Evolutionary conservation across 1,284 basidiomycete genomes (phyloP), one percentile per base, ranked within the genome.

Genomic region (Microbotryum intermedium): DNA sequence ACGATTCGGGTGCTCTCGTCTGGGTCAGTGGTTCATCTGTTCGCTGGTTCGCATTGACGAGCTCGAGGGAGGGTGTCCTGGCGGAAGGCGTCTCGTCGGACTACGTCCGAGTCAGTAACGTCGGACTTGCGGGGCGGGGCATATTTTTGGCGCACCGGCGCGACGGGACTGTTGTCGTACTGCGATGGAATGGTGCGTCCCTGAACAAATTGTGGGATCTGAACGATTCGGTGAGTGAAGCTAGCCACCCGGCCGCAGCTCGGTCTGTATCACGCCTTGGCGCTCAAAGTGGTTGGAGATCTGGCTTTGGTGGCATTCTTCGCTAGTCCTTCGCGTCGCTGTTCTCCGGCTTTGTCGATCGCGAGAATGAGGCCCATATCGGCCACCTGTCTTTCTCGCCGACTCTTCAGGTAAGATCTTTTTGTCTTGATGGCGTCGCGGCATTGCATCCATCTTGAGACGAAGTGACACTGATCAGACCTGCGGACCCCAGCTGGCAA

Each of bases 351-450:
- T 82, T 79, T 4, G 63, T 83, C 2, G 83, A 86, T 68, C 76
- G 76, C 46, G 73, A 80, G 26, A 84, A 84, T 8, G 71, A 76
- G 6, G 78, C 82, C 0, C 84, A 84, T 69, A 74, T 95, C 60
- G 82, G 82, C 23, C 82, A 88, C 30, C 76, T 89, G 20, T 87
- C 82, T 70, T 93, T 86, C 85, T 85, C 85, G 0, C 78, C 82
- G 64, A 69, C 72, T 3, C 71, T 82, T 49, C 75, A 78, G 58
- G 87, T 87, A 70, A 68, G 80, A 16, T 78, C 55, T 4, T 6
- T 23, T 9, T 4, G 29, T 60, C n/a, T 59, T 34, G 54, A 39
- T 62, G 29, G 30, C 63, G 11, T 66, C 72, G 58, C 7, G 23
- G 18, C 7, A 20, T 20, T 13, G 8, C 9, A 20, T 43, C 23